A percentile compares a stretch with the other conserved stretches of the same genome.
These are phyloP conservation scores for Auricularia sp. DNA, from an alignment of 768 basidiomycete genomes.

Conservation along the genomic window DNA sequence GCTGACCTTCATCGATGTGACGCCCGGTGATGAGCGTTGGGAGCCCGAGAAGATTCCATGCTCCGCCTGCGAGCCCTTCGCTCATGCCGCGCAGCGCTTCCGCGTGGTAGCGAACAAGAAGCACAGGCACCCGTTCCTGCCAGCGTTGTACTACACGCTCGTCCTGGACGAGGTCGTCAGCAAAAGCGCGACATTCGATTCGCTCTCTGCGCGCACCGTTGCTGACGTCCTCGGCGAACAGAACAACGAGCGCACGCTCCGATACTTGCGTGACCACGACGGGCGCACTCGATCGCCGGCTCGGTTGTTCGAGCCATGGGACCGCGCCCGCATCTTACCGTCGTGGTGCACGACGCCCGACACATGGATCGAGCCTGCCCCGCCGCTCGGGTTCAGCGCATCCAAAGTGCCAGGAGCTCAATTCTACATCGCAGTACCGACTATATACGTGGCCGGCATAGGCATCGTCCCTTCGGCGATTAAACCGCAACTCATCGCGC, in stretches of 20 bases:
- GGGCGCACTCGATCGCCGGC: not conserved
- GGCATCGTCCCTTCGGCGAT: not conserved
- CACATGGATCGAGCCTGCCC: not conserved
- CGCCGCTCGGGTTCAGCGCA: not conserved
- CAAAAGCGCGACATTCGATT: not conserved
- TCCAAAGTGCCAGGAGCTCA: not conserved
- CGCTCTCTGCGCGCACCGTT: not conserved
- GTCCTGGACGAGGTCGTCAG: not conserved
- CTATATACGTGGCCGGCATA: not conserved
- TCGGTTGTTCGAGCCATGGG: not conserved
- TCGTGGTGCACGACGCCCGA: not conserved
- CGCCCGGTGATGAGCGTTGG: not conserved
- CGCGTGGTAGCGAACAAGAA: not conserved
- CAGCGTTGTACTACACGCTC: not conserved
- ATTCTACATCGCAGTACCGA: not conserved
- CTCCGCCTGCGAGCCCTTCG: not conserved
- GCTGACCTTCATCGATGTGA: not conserved
- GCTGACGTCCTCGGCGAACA: not conserved
- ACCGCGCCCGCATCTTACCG: not conserved
- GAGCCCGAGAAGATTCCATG: not conserved
- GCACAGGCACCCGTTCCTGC: not conserved
- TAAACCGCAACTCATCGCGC: not conserved
- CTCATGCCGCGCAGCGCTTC: not conserved
- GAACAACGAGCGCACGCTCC: not conserved
- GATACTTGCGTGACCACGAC: not conserved